phyloP scores from a whole-genome alignment of 2,329 filamentous ascomycete genomes.

The Akanthomyces dipterigenus region DNA sequence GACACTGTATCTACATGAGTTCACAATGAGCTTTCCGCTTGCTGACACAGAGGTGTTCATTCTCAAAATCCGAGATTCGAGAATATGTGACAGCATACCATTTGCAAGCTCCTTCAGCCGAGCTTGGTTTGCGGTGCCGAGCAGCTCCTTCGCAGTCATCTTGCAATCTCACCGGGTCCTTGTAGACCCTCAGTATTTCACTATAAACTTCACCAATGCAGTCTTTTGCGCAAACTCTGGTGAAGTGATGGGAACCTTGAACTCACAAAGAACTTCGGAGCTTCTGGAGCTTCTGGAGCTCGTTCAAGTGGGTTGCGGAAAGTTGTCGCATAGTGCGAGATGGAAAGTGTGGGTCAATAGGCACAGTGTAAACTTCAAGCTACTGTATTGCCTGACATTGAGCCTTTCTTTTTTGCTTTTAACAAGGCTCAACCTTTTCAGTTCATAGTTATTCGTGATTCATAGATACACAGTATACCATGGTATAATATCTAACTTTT shows the following conservation, averaged over 20 bases:
- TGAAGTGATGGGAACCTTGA: background rate
- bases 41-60: background rate
- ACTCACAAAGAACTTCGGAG: background rate
- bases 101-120: background rate
- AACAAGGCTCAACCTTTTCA: background rate
- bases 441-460: background rate
- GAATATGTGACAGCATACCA: background rate
- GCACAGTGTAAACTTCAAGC: background rate
- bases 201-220: no score
- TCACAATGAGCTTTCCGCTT: background rate
- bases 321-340: background rate
- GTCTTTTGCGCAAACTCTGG: background rate
- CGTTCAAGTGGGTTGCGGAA: background rate
- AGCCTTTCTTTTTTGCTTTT: background rate
- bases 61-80: no score
- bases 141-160: constrained; percentile 1
- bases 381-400: background rate
- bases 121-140: background rate
- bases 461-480: background rate
- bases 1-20: background rate
- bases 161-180: background rate
- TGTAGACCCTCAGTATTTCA: no score
- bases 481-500: constrained; percentile 6
- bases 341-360: background rate
- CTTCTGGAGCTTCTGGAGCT: background rate